These are phyloP conservation scores for Corynascus novoguineensis DNA, from an alignment of 495 filamentous ascomycete species.

Conservation along the genomic window DNA sequence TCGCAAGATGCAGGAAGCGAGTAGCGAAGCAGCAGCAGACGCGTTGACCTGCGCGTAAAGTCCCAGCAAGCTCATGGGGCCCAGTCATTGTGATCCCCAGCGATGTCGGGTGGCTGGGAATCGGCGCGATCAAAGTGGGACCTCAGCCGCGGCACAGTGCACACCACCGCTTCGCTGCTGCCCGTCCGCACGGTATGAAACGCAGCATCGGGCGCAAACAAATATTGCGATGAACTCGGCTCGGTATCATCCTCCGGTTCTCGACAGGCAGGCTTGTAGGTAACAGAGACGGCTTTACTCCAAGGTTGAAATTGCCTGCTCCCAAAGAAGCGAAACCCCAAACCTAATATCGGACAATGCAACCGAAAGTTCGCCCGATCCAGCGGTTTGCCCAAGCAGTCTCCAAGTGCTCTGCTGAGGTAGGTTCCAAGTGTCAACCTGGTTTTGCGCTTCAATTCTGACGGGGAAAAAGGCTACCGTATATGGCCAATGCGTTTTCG, in stretches of 20 bases:
- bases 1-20: background rate
- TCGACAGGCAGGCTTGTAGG: background rate
- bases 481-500: conserved; percentile 89
- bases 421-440: conserved; percentile 27
- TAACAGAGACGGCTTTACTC: background rate
- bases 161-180: background rate
- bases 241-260: background rate
- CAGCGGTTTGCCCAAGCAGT: conserved; percentile 81
- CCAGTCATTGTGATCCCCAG: background rate
- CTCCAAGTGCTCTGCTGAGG: conserved; percentile 78
- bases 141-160: background rate
- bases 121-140: background rate
- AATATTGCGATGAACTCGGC: background rate
- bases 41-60: background rate
- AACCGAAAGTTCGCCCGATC: conserved; percentile 58
- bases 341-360: conserved; percentile 20
- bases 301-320: background rate
- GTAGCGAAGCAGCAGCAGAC: too few species aligned
- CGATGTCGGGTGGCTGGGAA: background rate
- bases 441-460: background rate
- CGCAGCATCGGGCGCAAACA: background rate
- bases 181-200: background rate
- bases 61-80: background rate
- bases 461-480: conserved; percentile 56
- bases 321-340: background rate